These are phyloP conservation scores for Aspergillus funiculosus DNA, from an alignment of 495 filamentous ascomycete species.

Conservation along the genomic window DNA sequence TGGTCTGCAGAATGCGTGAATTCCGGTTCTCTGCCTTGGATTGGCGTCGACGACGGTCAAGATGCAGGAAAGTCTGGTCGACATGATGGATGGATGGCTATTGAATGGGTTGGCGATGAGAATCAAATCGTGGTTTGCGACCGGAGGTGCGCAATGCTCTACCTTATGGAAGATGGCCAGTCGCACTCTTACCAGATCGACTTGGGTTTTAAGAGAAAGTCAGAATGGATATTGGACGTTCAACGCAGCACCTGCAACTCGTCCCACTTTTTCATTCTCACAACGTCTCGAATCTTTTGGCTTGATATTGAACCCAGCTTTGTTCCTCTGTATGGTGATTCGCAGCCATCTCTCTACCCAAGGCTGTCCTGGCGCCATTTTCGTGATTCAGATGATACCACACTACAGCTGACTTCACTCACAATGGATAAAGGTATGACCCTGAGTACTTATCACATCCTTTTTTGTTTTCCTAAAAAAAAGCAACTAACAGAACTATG, in stretches of 20 bases:
- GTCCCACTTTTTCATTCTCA: constrained; percentile 53
- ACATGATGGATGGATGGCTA: constrained; percentile 47
- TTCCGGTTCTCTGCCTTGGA: constrained; percentile 28
- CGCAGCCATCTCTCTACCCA: constrained; percentile 19
- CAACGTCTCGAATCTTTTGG: constrained; percentile 42
- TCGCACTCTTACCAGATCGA: constrained; percentile 27
- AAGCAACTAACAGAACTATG: too few species aligned
- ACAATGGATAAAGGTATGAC: constrained; percentile 28
- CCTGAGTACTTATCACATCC: not conserved
- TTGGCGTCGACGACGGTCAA: constrained; percentile 19
- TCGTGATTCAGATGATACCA: constrained; percentile 42
- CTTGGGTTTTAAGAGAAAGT: constrained; percentile 30
- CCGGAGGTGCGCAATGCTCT: constrained; percentile 38
- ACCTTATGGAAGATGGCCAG: constrained; percentile 23
- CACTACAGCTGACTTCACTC: constrained; percentile 33
- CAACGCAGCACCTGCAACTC: constrained; percentile 39
- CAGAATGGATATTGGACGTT: constrained; percentile 52
- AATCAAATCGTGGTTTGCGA: constrained; percentile 44
- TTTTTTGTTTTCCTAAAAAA: not conserved
- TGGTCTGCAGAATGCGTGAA: constrained; percentile 23
- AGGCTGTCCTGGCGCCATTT: constrained; percentile 42
- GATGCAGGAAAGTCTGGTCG: constrained; percentile 15
- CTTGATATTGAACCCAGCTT: constrained; percentile 24
- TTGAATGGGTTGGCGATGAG: constrained; percentile 45
- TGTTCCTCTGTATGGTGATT: constrained; percentile 2